phyloP scores from a whole-genome alignment of 306 rosid genomes.

The Cucurbita ficifolia region DNA sequence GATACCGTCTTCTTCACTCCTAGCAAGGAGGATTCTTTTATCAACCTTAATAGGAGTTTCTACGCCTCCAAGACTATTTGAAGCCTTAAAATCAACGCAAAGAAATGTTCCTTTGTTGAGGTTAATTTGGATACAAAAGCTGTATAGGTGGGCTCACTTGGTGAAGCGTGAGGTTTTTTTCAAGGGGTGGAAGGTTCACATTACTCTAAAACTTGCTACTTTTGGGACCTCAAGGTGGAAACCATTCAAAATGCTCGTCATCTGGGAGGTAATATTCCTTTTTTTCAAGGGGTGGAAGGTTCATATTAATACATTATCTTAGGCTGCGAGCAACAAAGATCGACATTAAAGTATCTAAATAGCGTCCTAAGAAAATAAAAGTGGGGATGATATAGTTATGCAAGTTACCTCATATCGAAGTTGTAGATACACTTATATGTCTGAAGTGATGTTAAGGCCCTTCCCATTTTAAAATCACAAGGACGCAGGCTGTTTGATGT shows the following conservation, averaged over 20 bases:
- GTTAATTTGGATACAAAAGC: too few relatives aligned
- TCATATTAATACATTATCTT: neutral
- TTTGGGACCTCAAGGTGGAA: neutral
- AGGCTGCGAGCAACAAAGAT: neutral
- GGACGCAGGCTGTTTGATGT: constrained; percentile 70
- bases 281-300: neutral
- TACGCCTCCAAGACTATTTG: neutral
- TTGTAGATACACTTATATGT: constrained; percentile 59
- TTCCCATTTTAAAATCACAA: constrained; percentile 90
- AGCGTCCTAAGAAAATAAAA: neutral
- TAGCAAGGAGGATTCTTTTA: neutral
- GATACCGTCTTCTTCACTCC: neutral
- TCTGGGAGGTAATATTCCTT: neutral
- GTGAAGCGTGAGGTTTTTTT: too few relatives aligned
- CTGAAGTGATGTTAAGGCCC: constrained; percentile 59
- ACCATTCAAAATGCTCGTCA: neutral
- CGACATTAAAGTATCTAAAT: neutral
- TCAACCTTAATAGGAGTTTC: neutral
- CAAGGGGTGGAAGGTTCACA: too few relatives aligned
- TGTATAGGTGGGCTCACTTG: too few relatives aligned
- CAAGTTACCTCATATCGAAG: constrained; percentile 60
- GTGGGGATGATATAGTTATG: neutral
- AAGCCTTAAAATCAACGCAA: too few relatives aligned
- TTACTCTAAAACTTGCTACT: neutral
- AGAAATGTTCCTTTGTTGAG: too few relatives aligned